Conservation (phyloP, 805 yeast species). For the Wickerhamomyces rabaulensis region DNA sequence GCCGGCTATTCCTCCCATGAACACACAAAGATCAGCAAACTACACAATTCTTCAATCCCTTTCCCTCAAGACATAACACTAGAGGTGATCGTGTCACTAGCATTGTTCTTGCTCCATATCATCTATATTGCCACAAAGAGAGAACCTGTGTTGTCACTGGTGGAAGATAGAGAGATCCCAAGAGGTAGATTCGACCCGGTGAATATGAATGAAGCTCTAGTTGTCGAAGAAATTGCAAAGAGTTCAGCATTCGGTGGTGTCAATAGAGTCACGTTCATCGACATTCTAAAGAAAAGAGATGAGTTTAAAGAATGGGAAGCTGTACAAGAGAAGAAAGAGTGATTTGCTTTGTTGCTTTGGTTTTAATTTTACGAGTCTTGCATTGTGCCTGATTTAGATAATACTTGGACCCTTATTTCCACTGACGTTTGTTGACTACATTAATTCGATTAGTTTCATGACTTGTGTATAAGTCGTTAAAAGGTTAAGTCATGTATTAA, state of each 20-base stretch:
- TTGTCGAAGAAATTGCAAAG: slow-evolving; percentile 6
- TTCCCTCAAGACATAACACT: slow-evolving; percentile 6
- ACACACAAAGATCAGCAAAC: slow-evolving; percentile 1
- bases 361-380: no score
- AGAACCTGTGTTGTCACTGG: slow-evolving; percentile 1
- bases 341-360: no score
- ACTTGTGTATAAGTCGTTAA: no score
- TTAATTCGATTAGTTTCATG: no score
- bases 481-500: slow-evolving; percentile 5
- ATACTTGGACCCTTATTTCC: no score
- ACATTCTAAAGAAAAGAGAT: slow-evolving; percentile 4
- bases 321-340: not conserved
- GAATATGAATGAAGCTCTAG: slow-evolving; percentile 1
- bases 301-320: slow-evolving; percentile 6
- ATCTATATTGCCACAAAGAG: slow-evolving; percentile 2
- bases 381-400: no score
- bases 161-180: not conserved
- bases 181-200: not conserved
- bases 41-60: not conserved
- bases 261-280: slow-evolving; percentile 6
- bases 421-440: no score
- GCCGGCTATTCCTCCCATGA: slow-evolving; percentile 10
- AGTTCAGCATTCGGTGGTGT: slow-evolving; percentile 2
- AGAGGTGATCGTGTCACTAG: slow-evolving; percentile 1
- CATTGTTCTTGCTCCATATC: slow-evolving; percentile 2